phyloP scores from a whole-genome alignment of 495 filamentous ascomycete species.

The Tuber indicum region DNA sequence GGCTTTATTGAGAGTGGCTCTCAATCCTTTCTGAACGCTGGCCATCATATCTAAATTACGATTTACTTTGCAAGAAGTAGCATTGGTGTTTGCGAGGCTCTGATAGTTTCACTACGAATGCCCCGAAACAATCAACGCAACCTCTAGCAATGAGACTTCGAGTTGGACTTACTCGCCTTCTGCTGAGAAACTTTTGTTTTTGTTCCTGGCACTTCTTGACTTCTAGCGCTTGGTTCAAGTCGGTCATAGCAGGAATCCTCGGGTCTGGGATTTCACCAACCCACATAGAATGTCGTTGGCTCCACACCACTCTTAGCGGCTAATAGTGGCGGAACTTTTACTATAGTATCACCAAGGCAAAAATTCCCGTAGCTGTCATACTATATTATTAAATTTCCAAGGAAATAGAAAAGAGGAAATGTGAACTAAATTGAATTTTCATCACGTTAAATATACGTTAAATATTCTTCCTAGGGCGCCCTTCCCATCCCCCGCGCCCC shows the following conservation, averaged over 20 bases:
- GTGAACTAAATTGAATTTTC: no score
- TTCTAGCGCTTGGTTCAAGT: background rate
- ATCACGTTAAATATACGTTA: no score
- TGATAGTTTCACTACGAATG: background rate
- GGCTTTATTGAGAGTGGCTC: background rate
- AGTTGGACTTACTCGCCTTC: background rate
- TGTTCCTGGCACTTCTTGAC: background rate
- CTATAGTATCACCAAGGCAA: no score
- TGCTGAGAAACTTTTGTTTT: background rate
- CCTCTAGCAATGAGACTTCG: background rate
- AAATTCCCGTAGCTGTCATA: no score
- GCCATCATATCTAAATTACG: background rate
- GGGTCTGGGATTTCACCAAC: background rate
- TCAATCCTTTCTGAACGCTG: background rate
- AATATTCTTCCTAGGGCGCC: no score
- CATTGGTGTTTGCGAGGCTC: background rate
- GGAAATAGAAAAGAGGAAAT: no score
- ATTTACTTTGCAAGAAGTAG: background rate
- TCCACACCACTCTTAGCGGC: no score
- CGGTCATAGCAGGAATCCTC: background rate
- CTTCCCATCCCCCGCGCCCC: no score
- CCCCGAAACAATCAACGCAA: background rate
- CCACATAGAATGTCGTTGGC: background rate
- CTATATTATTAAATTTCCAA: no score
- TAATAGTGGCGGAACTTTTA: no score